Evolutionary conservation across 768 basidiomycete genomes (phyloP), one percentile per base, ranked within the genome.

Genomic region (Tylopilus vinaceipallidus): DNA sequence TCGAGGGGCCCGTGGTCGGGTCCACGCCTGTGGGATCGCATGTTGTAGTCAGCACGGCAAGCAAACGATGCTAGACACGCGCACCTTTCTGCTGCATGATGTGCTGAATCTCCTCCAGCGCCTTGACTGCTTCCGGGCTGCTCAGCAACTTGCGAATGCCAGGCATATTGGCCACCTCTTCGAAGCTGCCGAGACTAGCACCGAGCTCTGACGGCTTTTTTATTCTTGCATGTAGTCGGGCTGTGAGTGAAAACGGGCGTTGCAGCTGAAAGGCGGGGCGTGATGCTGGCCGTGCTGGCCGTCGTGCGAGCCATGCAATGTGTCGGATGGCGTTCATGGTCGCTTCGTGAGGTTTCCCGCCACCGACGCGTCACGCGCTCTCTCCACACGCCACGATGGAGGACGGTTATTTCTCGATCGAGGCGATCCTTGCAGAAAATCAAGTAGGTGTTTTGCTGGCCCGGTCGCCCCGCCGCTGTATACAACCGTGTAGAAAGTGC

Each of bases 341-440:
- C 36, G 49, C 22, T 30, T 45, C n/a, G 36, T 8, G 9, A 50
- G 26, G 42, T 50, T 37, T 33, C 45, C 55, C 54, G 56, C 63
- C 55, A 57, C 58, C 42, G 42, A 46, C 63, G 65, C 55, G 65
- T 55, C 47, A 35, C 37, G 43, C 41, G 24, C 13, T 17, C 19
- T 17, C 13, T 20, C 24, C 36, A 14, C 27, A 19, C 26, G 38
- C 49, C 55, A 95, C n/a, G 12, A 29, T 94, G 92, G 90, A 95
- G 51, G 76, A 86, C 61, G 91, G 95, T 66, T 98, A 98, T 67
- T 95, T 89, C 68, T 93, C 90, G 0, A 80, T 95, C 46, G 90
- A 94, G 50, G 81, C 90, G 6, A 95, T 98, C 57, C 79, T 95
- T 22, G 88, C 92, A 14, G 91, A 93, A 62, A 95, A 95, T 63